Base-by-base conservation (phyloP, 2,329 filamentous ascomycete genomes). In the Davidsoniella neocaledoniae region DNA sequence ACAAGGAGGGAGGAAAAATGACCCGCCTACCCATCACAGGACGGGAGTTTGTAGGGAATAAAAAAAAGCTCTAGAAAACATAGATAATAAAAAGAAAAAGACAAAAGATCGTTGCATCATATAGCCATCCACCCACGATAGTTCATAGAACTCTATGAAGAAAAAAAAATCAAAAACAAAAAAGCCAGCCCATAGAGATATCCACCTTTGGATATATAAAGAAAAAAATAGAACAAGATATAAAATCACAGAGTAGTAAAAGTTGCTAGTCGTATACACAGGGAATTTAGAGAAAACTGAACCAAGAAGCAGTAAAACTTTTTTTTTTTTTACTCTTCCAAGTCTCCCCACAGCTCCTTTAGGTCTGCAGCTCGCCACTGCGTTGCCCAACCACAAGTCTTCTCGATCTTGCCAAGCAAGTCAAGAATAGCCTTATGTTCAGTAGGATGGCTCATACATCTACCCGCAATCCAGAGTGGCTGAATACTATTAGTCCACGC, bases 401-500 rank as follows among this genome's bases (percentile, higher is more conserved):
- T 61, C 59, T 75, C 72, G 33, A 76, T 75, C 21, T 63, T 62
- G 14, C 65, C 66, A 41, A 72, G 57, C 12, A 72, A 59, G 9
- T 68, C 63, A 9, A 74, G 36, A n/a, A 76, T 64, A 1, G 62
- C 61, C 41, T 51, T 58, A 48, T 66, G 65, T 48, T 69, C 64
- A 46, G 57, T 58, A 2, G 61, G 65, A 54, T 74, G 70, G 54
- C 68, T 74, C 57, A 76, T 66, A 2, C 72, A 60, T 3, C 67
- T 62, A 0, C 72, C 73, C 1, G 73, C 72, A 50, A 75, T 66
- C 67, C 69, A 74, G 2, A 75, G 57, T 2, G 71, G 71, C 55
- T 75, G 72, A 1, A 74, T 67, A 4, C 70, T 67, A 53, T 75
- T 74, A 25, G 69, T 75, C 57, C 73, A 62, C n/a, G 68, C 71